Conservation (phyloP, 176 grass and related monocot genomes). For the Raddia distichophylla region DNA sequence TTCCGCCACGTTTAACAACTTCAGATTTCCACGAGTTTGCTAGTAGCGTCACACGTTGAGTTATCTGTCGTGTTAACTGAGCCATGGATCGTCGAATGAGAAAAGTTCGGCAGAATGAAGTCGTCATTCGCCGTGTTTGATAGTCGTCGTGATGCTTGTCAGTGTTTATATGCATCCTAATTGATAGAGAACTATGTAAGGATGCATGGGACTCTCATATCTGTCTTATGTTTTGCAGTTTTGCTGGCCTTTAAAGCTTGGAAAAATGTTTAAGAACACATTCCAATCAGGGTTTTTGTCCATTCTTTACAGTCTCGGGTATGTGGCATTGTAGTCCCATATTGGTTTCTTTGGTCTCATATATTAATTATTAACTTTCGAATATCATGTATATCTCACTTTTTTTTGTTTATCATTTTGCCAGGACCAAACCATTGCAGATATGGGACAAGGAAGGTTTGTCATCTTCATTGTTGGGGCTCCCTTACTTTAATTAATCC, state of each 20-base stretch:
- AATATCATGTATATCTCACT: conserved; percentile 39
- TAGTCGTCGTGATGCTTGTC: neutral
- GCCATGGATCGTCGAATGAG: neutral
- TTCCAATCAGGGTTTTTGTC: conserved; percentile 97
- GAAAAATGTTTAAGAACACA: conserved; percentile 91
- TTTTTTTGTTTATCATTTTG: conserved; percentile 12
- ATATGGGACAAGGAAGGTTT: conserved; percentile 99
- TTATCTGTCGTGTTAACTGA: neutral
- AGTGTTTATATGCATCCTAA: neutral
- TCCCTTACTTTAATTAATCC: neutral
- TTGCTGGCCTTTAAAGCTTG: conserved; percentile 18
- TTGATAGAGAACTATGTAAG: neutral
- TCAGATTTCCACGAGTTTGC: neutral
- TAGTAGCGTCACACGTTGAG: neutral
- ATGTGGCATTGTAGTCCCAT: neutral
- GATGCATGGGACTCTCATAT: conserved; percentile 8
- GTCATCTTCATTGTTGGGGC: conserved; percentile 34
- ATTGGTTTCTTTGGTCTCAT: conserved; percentile 5
- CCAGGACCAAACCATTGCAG: conserved; percentile 96
- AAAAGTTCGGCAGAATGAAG: neutral
- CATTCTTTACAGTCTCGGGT: conserved; percentile 97
- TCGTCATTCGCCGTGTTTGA: neutral
- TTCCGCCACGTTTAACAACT: neutral
- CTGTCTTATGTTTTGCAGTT: conserved; percentile 20
- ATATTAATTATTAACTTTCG: neutral